These are phyloP conservation scores for Metschnikowia baotianmanensis DNA, from an alignment of 805 yeast genomes.

Conservation along the genomic window DNA sequence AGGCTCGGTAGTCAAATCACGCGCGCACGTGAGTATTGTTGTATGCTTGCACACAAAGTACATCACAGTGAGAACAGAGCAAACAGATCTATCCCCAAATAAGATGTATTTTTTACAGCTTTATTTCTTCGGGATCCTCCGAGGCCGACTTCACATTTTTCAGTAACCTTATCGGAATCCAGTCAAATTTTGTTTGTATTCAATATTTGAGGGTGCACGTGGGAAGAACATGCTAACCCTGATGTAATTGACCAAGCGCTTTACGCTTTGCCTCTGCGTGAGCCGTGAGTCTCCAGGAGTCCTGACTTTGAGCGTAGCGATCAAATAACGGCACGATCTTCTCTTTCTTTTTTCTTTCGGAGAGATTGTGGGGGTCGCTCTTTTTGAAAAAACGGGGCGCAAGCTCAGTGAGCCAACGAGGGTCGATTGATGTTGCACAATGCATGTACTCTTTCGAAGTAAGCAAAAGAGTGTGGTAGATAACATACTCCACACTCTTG, in stretches of 20 bases:
- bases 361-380: conserved; percentile 48
- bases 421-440: conserved; percentile 77
- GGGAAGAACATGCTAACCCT: conserved; percentile 1
- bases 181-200: background rate
- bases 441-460: conserved; percentile 93
- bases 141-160: background rate
- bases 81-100: no score
- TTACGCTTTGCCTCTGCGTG: conserved; percentile 29
- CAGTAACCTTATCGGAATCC: background rate
- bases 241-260: conserved; percentile 23
- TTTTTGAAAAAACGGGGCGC: conserved; percentile 75
- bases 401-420: conserved; percentile 68
- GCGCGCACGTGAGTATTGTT: conserved; percentile 7
- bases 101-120: no score
- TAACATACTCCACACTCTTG: conserved; percentile 67
- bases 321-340: conserved; percentile 74
- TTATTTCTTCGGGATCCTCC: no score
- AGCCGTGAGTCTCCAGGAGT: conserved; percentile 73
- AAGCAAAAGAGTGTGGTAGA: conserved; percentile 77
- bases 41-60: conserved; percentile 1
- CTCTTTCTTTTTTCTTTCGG: conserved; percentile 54
- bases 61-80: no score
- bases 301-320: conserved; percentile 54
- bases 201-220: no score
- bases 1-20: background rate